These are phyloP conservation scores for Penicillium robsamsonii DNA, from an alignment of 495 filamentous ascomycete genomes.

Conservation along the genomic window DNA sequence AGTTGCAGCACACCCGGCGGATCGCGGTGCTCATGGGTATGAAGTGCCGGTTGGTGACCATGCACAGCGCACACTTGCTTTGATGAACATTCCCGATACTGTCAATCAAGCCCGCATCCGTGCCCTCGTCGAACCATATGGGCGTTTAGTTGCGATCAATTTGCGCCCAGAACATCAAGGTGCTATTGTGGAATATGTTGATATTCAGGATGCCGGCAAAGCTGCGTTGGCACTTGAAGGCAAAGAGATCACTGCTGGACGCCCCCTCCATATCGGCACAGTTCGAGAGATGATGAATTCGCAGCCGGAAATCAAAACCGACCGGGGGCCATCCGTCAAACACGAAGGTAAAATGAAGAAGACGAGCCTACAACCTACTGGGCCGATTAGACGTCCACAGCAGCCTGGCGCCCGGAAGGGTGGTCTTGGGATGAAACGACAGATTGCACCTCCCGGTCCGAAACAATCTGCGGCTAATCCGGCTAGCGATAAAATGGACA, in stretches of 20 bases:
- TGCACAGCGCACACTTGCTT: slow-evolving; percentile 51
- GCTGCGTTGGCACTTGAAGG: slow-evolving; percentile 73
- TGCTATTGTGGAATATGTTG: slow-evolving; percentile 80
- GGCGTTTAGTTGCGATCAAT: slow-evolving; percentile 53
- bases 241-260: slow-evolving; percentile 61
- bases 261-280: slow-evolving; percentile 65
- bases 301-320: slow-evolving; percentile 55
- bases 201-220: slow-evolving; percentile 67
- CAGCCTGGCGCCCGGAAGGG: slow-evolving; percentile 49
- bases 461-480: slow-evolving; percentile 14
- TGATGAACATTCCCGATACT: slow-evolving; percentile 64
- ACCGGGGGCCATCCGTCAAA: slow-evolving; percentile 42
- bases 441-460: slow-evolving; percentile 17
- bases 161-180: slow-evolving; percentile 74
- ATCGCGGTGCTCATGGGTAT: slow-evolving; percentile 31
- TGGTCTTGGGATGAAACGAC: slow-evolving; percentile 56
- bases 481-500: slow-evolving; percentile 38
- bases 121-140: slow-evolving; percentile 58
- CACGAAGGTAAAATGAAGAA: slow-evolving; percentile 36
- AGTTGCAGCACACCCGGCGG: slow-evolving; percentile 37
- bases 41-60: slow-evolving; percentile 39
- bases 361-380: slow-evolving; percentile 49
- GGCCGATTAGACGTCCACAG: slow-evolving; percentile 56
- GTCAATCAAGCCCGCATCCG: slow-evolving; percentile 62
- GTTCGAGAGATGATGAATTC: slow-evolving; percentile 64